phyloP scores from a whole-genome alignment of 1,284 basidiomycete genomes.

The Agroathelia rolfsii region DNA sequence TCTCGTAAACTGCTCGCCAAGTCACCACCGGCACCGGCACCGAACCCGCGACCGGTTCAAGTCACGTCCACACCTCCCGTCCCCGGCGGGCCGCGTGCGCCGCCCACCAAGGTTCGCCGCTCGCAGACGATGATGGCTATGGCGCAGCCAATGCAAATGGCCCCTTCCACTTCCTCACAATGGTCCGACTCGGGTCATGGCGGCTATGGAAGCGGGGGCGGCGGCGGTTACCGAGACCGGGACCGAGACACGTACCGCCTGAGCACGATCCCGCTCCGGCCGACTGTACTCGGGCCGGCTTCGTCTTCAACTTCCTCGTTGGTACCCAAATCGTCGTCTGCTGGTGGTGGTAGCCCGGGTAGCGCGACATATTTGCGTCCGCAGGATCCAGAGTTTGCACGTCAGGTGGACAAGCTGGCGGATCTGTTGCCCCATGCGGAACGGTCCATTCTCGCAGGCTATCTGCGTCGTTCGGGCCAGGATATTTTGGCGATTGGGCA shows the following conservation, averaged over 20 bases:
- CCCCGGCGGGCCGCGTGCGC: constrained; percentile 69
- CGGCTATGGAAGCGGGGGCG: constrained; percentile 13
- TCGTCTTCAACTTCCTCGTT: constrained; percentile 18
- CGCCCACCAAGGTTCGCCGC: constrained; percentile 49
- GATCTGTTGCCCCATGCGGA: constrained; percentile 74
- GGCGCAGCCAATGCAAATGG: constrained; percentile 21
- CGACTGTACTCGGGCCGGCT: too few species aligned
- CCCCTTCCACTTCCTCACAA: constrained; percentile 31
- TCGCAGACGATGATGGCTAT: constrained; percentile 55
- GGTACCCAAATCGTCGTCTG: too few species aligned
- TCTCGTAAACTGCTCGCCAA: constrained; percentile 31
- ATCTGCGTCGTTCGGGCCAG: constrained; percentile 64
- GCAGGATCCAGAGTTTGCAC: constrained; percentile 42
- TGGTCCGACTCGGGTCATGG: constrained; percentile 39
- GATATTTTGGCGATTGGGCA: constrained; percentile 79
- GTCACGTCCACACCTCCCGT: constrained; percentile 41
- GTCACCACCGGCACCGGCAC: constrained; percentile 27
- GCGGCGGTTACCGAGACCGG: constrained; percentile 3
- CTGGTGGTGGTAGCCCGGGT: constrained; percentile 1
- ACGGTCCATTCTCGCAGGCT: constrained; percentile 55
- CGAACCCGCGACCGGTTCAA: constrained; percentile 21
- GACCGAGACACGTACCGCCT: constrained; percentile 1
- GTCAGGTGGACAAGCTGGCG: constrained; percentile 62
- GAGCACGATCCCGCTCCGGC: constrained; percentile 7
- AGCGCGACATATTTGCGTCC: constrained; percentile 5